Evolutionary conservation across 1,284 basidiomycete genomes (phyloP).

Genomic region (Takashimella tepidaria): DNA sequence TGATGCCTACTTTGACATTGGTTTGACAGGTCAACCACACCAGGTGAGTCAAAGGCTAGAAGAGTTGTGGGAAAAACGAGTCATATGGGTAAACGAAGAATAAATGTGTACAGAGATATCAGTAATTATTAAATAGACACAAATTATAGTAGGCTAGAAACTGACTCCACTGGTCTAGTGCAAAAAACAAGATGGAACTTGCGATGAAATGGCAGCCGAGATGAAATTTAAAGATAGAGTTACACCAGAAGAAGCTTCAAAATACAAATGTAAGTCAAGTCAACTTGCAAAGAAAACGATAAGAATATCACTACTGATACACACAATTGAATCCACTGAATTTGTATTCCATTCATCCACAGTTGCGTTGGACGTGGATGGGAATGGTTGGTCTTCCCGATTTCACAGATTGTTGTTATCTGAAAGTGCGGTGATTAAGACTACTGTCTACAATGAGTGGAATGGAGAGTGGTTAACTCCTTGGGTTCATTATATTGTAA

Average conservation of each 20-base stretch:
- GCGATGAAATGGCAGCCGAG: constrained; percentile 40
- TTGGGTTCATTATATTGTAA: constrained; percentile 50
- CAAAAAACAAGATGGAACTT: constrained; percentile 45
- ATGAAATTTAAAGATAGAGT: constrained; percentile 34
- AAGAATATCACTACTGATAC: too few species aligned
- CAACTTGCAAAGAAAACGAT: background rate
- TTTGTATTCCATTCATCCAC: background rate
- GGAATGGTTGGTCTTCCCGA: constrained; percentile 47
- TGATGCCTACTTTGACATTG: constrained; percentile 46
- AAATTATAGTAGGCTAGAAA: too few species aligned
- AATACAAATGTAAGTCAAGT: constrained; percentile 38
- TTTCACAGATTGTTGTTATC: constrained; percentile 46
- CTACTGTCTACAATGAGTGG: constrained; percentile 51
- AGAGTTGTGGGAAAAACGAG: too few species aligned
- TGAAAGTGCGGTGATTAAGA: constrained; percentile 49
- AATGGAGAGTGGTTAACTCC: constrained; percentile 48
- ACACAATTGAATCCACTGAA: too few species aligned
- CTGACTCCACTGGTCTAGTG: constrained; percentile 27
- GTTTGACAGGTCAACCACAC: constrained; percentile 41
- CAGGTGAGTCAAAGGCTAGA: constrained; percentile 22
- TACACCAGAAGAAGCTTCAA: constrained; percentile 29
- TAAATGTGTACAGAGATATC: too few species aligned
- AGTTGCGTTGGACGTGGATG: constrained; percentile 36
- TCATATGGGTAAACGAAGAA: background rate
- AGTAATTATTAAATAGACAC: too few species aligned